Evolutionary conservation across 176 grass and related monocot genomes (phyloP), one percentile per base, ranked within the genome.

Genomic region (Aegilops longissima): DNA sequence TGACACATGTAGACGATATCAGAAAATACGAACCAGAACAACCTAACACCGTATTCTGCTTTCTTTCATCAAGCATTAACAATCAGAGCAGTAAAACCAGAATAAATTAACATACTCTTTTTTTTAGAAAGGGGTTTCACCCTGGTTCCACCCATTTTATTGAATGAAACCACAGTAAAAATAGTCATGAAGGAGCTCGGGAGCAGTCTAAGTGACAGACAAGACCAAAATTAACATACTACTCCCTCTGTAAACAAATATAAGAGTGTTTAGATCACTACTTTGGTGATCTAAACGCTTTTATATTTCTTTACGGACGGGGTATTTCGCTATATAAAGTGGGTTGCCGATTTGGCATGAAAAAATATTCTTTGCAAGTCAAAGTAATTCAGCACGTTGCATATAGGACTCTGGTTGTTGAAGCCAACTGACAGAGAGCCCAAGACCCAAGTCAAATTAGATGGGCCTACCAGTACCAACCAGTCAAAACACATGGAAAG

Each of bases 381-480:
- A 64, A 79, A 29, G 66, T 73, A 79, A 39, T 49, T n/a, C 3
- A 4, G 14, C 16, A 23, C n/a, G 52, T 5, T 77, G 78, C 68
- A 56, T 66, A 81, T 73, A 56, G 0, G 20, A 56, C 51, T 54
- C 25, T 52, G 42, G 11, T 18, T 52, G 63, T n/a, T 58, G 80
- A 31, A 23, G 25, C 47, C 69, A 87, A 17, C 73, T 34, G 24
- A 18, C 12, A 23, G 80, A 14, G 71, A 73, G 52, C 24, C 12
- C 47, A 76, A 8, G 29, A 74, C 35, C 69, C 54, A 73, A 76
- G 78, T 81, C 70, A 66, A 80, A 86, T 71, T 78, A 64, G 39
- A 90, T 78, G 73, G 59, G 70, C 66, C 79, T 8, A 90, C 64
- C 88, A 39, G 36, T 10, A 90, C 72, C 88, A 73, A 71, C 63